Evolutionary conservation across 2,329 filamentous ascomycete species (phyloP), one percentile per base, ranked within the genome.

Genomic region (Mollisia scopiformis): DNA sequence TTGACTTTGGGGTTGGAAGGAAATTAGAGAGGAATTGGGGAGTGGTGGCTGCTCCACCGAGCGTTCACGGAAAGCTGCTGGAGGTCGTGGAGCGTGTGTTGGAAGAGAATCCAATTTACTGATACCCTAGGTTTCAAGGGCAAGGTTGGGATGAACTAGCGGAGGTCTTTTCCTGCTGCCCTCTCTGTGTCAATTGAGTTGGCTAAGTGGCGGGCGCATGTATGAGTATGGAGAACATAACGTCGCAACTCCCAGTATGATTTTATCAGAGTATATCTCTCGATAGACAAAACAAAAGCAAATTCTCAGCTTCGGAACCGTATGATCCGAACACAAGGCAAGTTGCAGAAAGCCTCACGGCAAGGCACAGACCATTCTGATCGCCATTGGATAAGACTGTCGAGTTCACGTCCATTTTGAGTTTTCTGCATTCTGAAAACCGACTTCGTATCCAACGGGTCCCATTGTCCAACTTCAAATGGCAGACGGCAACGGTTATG

Each of bases 1-100:
- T 84, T 33, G 79, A 83, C 60, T 83, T 82, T 66, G 72, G 74
- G 6, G 57, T 71, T n/a, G 78, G 78, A 6, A 72, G 78, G 61
- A 75, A 70, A 14, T 66, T 79, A 46, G 69, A 71, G 16, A 69
- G 67, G 7, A 78, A 78, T 59, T 71, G 78, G 78, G 6, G 74
- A 78, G 21, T 47, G 70, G 72, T 80, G 54, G 74, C 76, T 62
- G 77, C 77, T 41, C 74, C 75, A 39, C 66, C 67, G n/a, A 72
- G 69, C 3, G 69, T 77, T 21, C 76, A 78, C 67, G 57, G 30
- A 43, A 19, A 59, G 31, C 23, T 69, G 2, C 46, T 68, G 30
- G 51, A 64, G 33, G 63, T 43, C 31, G 41, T 52, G 6, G 25
- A 47, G 25, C 23, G n/a, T 1, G 43, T 27, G 11, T 28, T 47